Evolutionary conservation across 2,329 filamentous ascomycete species (phyloP), one percentile per base, ranked within the genome.

Genomic region (Neonectria magnoliae): DNA sequence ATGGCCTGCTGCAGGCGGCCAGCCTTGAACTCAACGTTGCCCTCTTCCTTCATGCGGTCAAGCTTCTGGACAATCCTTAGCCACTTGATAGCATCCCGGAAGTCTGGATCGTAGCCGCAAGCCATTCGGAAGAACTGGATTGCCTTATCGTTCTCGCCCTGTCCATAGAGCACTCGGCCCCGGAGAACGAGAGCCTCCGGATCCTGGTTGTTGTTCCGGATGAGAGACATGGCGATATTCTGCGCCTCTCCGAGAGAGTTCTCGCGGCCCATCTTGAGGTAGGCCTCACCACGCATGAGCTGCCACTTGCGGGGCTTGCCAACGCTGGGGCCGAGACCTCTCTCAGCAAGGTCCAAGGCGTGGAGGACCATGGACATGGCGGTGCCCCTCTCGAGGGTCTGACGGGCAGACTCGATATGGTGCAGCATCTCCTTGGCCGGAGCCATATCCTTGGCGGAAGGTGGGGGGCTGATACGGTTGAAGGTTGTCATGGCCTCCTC

Each of bases 61-160:
- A 99, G 87, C 81, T 94, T 97, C 82, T 97, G 94, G 48, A 98
- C 93, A 76, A 92, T 92, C 66, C 93, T 89, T 65, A 98, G 84
- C 82, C 93, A 95, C 82, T 94, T 97, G 73, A 97, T 88, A 8
- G 94, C 95, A 68, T 93, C 91, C 73, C 89, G 91, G 83, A 92
- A 96, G 79, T 99, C 96, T 9, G 96, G 96, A 73, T 98, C 96
- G 78, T 94, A 93, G 77, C 87, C 92, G 60, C 97, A 83, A 20
- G 95, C 96, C 82, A 96, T 93, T 69, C 93, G 89, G 83, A 98
- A 96, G 78, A 97, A 93, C 76, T 95, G 92, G 47, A 97, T 87
- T 2, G 96, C 95, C 84, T 98, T 97, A 2, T 97, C 93, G 75
- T 97, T 97, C 72, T 99, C 96, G 31, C 96, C 96, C 77, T 96